Evolutionary conservation across 2,329 filamentous ascomycete species (phyloP), one percentile per base, ranked within the genome.

Genomic region (Colletotrichum costaricense): DNA sequence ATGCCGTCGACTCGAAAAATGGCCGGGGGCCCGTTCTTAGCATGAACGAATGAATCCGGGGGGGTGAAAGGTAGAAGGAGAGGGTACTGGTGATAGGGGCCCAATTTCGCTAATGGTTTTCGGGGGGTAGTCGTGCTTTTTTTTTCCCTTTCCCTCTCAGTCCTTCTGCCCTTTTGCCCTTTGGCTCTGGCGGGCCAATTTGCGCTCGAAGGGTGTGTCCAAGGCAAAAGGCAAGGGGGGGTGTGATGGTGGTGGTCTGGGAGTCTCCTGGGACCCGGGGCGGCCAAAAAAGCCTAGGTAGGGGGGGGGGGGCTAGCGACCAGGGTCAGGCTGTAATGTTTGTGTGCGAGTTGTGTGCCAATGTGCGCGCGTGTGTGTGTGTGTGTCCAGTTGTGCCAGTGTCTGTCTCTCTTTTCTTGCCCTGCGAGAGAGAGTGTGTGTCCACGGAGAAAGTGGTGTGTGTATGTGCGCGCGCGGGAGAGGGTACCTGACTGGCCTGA

Each of bases 101-200:
- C 78, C 79, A 85, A 84, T 85, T 77, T 85, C 83, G 81, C 82
- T 84, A 84, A 82, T 76, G 78, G 78, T 35, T 59, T 42, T 54
- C n/a, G 46, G 62, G 38, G 77, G 78, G 78, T 1, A 76, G 69
- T 75, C 73, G 75, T 77, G 78, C 75, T 76, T 76, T 77, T 67
- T 69, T 71, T 56, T 62, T 16, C 22, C 5, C 14, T 5, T n/a
- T 26, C 5, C 46, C 60, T 70, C 28, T 28, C 42, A 24, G 35
- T 30, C 42, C 65, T 33, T 33, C 9, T 33, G 33, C 33, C 33
- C 52, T 33, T 22, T 28, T 63, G 58, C 33, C 22, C 57, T 59
- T 59, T 59, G 22, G 30, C 64, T 68, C 52, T 62, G 52, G 59
- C 59, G 24, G 54, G 59, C 66, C 66, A 73, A 73, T 69, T 73